Conservation (phyloP, 805 yeast species). For the Candida palmyrensis region DNA sequence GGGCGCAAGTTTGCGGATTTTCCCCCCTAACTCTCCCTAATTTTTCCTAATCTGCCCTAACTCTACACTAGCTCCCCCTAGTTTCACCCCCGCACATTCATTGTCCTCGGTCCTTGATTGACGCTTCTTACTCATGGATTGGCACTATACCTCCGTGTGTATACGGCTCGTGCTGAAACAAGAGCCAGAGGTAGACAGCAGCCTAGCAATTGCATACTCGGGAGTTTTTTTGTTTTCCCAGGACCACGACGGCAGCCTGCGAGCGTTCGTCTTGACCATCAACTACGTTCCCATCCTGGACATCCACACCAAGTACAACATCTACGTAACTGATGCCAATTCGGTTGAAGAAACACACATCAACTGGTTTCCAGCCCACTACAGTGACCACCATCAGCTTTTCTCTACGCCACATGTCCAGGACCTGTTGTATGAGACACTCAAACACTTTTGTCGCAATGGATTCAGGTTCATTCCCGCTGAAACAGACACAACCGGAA, state of each 20-base stretch:
- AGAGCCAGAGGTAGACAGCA: no score
- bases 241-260: not conserved
- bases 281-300: conserved; percentile 11
- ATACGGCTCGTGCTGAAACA: conserved; percentile 13
- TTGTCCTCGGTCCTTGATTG: no score
- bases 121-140: conserved; percentile 5
- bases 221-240: conserved; percentile 15
- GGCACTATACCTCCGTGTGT: conserved; percentile 17
- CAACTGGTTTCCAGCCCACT: conserved; percentile 10
- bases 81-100: no score
- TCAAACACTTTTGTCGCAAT: conserved; percentile 13
- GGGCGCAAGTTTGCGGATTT: no score
- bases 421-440: conserved; percentile 5
- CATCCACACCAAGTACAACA: conserved; percentile 4
- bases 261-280: conserved; percentile 12
- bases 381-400: conserved; percentile 5
- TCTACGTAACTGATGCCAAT: conserved; percentile 2
- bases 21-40: no score
- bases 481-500: conserved; percentile 8
- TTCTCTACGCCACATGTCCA: conserved; percentile 1
- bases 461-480: conserved; percentile 21
- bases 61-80: no score
- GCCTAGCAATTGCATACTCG: conserved; percentile 14
- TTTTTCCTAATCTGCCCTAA: no score
- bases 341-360: conserved; percentile 6